Evolutionary conservation across 2,329 filamentous ascomycete species (phyloP).

Genomic region (Chrysosporium queenslandicum): DNA sequence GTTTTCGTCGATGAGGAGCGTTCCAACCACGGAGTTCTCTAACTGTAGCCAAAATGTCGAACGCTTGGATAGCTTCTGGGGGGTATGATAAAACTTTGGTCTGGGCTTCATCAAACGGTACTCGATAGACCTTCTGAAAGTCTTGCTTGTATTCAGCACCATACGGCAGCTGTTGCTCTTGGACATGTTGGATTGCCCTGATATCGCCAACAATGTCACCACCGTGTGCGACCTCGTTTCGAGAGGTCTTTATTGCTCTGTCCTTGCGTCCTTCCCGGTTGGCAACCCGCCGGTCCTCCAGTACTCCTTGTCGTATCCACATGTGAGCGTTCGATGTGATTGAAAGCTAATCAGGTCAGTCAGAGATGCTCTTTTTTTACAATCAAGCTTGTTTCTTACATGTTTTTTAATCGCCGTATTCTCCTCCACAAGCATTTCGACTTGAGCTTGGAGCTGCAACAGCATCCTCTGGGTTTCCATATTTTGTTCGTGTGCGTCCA

Average conservation of each 20-base stretch:
- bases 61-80: slow-evolving; percentile 6
- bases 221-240: slow-evolving; percentile 10
- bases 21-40: slow-evolving; percentile 4
- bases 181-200: slow-evolving; percentile 4
- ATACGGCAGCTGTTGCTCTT: not conserved
- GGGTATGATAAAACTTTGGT: slow-evolving; percentile 4
- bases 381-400: slow-evolving; percentile 9
- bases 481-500: slow-evolving; percentile 3
- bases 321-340: slow-evolving; percentile 3
- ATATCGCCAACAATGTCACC: slow-evolving; percentile 14
- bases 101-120: slow-evolving; percentile 9
- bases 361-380: slow-evolving; percentile 6
- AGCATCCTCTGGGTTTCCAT: slow-evolving; percentile 2
- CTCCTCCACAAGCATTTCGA: not conserved
- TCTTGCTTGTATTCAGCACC: slow-evolving; percentile 12
- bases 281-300: slow-evolving; percentile 8
- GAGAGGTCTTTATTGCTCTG: not conserved
- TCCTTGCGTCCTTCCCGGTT: slow-evolving; percentile 6
- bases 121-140: slow-evolving; percentile 8
- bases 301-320: slow-evolving; percentile 3
- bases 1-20: not conserved
- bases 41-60: slow-evolving; percentile 9
- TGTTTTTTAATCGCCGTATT: not conserved
- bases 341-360: slow-evolving; percentile 10
- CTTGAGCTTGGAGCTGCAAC: slow-evolving; percentile 3